phyloP scores from a whole-genome alignment of 2,329 filamentous ascomycete species.

The Microsporum audouinii region DNA sequence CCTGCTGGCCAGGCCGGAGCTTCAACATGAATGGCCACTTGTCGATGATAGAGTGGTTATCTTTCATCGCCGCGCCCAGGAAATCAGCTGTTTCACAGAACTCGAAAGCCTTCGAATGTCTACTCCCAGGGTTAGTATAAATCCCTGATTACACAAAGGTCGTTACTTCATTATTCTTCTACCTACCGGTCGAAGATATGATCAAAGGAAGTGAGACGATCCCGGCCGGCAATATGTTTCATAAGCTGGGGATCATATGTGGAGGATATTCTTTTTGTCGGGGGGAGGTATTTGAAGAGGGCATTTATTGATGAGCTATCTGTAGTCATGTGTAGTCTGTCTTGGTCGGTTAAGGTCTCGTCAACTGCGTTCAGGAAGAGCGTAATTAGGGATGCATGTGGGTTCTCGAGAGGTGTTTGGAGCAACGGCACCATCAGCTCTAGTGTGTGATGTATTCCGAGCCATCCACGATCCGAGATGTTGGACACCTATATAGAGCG shows the following conservation, averaged over 20 bases:
- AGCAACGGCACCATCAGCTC: conserved; percentile 25
- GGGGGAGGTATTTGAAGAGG: conserved; percentile 9
- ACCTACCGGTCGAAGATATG: background rate
- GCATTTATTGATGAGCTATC: conserved; percentile 4
- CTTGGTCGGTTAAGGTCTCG: background rate
- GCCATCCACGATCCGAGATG: conserved; percentile 28
- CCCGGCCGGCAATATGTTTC: background rate
- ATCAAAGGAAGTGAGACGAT: background rate
- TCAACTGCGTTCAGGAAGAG: conserved; percentile 32
- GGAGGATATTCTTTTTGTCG: background rate
- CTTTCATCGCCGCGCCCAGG: conserved; percentile 19
- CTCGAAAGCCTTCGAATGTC: conserved; percentile 5
- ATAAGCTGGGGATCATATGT: background rate
- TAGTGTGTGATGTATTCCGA: conserved; percentile 22
- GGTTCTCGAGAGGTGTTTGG: conserved; percentile 23
- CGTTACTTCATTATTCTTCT: background rate
- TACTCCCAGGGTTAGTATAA: conserved; percentile 12
- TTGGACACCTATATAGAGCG: conserved; percentile 26
- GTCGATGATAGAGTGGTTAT: conserved; percentile 24
- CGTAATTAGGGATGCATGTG: conserved; percentile 32
- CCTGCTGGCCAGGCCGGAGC: conserved; percentile 16
- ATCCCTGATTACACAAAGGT: background rate
- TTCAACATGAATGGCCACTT: conserved; percentile 25
- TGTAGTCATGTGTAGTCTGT: conserved; percentile 8
- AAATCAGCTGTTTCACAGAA: conserved; percentile 7